These are phyloP conservation scores for Ceratocystis variospora DNA, from an alignment of 2,329 filamentous ascomycete genomes.

Conservation along the genomic window DNA sequence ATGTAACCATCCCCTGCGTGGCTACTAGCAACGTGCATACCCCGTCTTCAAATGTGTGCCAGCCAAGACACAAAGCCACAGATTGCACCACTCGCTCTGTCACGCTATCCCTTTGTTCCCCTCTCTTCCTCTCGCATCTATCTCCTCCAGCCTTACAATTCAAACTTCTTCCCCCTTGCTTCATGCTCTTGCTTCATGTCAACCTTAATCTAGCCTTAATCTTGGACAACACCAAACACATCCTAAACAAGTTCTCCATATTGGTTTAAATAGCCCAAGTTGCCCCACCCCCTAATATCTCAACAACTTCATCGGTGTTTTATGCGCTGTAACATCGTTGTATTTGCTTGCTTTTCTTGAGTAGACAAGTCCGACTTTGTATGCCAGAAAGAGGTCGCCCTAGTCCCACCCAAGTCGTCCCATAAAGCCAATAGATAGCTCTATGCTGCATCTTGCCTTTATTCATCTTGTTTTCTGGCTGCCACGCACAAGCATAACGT, in stretches of 20 bases:
- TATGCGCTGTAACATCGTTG: neutral
- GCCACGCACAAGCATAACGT: neutral
- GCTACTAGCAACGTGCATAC: neutral
- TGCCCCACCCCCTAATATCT: neutral
- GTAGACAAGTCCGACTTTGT: too few relatives aligned
- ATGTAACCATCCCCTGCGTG: neutral
- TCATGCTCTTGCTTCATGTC: conserved; percentile 1
- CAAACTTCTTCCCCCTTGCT: neutral
- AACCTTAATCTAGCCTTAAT: conserved; percentile 8
- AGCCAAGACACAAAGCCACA: neutral
- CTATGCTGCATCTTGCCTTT: too few relatives aligned
- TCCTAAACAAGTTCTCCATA: neutral
- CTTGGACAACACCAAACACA: conserved; percentile 1
- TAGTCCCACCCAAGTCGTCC: too few relatives aligned
- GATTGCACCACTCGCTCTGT: neutral
- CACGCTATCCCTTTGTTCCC: neutral
- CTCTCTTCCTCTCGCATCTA: neutral
- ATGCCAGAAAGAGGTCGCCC: too few relatives aligned
- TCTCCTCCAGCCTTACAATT: neutral
- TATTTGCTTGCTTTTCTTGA: too few relatives aligned
- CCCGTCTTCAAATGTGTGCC: neutral
- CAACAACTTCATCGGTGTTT: neutral
- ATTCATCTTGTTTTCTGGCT: neutral
- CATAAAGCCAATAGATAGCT: too few relatives aligned
- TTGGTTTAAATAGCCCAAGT: neutral